Percentiles rank a stretch among this genome's conserved stretches.
Evolutionary conservation across 228 moss, liverwort and hornwort genomes (phyloP).

Genomic region (Sphagnum magellanicum): DNA sequence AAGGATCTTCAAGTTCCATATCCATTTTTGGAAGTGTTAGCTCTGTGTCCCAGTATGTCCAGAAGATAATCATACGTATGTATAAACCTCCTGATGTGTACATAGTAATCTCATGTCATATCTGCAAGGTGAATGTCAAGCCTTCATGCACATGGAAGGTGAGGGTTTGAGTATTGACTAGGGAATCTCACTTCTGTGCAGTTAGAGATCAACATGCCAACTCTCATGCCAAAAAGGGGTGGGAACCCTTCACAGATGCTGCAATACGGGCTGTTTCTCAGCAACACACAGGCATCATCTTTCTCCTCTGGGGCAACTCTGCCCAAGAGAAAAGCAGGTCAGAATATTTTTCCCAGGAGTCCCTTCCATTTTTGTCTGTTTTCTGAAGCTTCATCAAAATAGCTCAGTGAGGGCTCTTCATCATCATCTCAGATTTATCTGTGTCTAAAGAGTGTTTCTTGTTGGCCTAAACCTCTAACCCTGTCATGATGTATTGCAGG

Average conservation of each 20-base stretch:
- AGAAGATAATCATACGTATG: too few relatives aligned
- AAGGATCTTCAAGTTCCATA: too few relatives aligned
- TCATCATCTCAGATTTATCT: too few relatives aligned
- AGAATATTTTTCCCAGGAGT: neutral
- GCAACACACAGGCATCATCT: constrained; percentile 54
- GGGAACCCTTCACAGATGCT: constrained; percentile 92
- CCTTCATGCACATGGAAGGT: too few relatives aligned
- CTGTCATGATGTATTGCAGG: constrained; percentile 19
- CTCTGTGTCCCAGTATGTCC: too few relatives aligned
- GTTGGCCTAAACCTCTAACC: too few relatives aligned
- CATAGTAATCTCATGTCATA: neutral
- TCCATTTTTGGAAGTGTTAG: too few relatives aligned
- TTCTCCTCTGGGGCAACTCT: constrained; percentile 92
- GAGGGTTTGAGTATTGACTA: neutral
- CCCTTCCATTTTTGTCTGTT: too few relatives aligned
- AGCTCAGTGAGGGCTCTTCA: too few relatives aligned
- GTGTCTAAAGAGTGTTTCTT: too few relatives aligned
- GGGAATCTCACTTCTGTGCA: constrained; percentile 12
- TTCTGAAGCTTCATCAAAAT: too few relatives aligned
- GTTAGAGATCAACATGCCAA: constrained; percentile 87
- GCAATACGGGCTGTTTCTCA: constrained; percentile 79
- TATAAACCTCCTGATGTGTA: too few relatives aligned
- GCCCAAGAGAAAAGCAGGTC: constrained; percentile 86
- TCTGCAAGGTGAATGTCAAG: neutral
- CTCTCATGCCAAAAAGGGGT: constrained; percentile 96